Conservation (phyloP, 352 stramenopile genomes). For the Pythium brachiatum region DNA sequence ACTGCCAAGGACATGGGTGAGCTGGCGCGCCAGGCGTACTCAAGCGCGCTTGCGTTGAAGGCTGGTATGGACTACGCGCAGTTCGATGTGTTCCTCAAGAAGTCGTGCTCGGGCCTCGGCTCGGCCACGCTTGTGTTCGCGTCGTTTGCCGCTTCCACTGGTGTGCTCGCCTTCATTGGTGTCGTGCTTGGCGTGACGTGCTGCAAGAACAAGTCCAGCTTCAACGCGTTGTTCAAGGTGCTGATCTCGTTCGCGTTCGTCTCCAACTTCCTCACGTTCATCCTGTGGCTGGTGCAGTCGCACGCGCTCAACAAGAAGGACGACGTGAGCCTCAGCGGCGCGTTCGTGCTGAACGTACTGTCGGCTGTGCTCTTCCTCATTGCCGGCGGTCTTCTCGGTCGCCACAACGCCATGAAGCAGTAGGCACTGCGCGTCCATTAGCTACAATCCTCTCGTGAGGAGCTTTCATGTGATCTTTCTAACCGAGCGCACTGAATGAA, state of each 20-base stretch:
- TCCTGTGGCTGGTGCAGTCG: constrained; percentile 57
- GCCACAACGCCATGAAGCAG: constrained; percentile 28
- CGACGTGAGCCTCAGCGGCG: constrained; percentile 52
- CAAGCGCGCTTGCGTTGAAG: constrained; percentile 30
- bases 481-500: background rate
- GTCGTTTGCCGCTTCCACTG: constrained; percentile 36
- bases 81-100: constrained; percentile 61
- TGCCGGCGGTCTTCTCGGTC: constrained; percentile 22
- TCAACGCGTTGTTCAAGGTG: constrained; percentile 48
- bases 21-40: constrained; percentile 31
- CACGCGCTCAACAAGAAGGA: constrained; percentile 51
- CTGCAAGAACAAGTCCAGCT: constrained; percentile 67
- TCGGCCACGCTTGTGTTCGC: constrained; percentile 44
- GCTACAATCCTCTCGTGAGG: background rate
- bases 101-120: constrained; percentile 52
- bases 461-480: constrained; percentile 1
- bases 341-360: constrained; percentile 55
- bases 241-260: constrained; percentile 41
- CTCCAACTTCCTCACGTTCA: constrained; percentile 50
- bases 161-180: constrained; percentile 45
- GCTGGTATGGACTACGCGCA: constrained; percentile 47
- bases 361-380: constrained; percentile 48
- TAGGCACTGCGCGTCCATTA: background rate
- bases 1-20: constrained; percentile 29
- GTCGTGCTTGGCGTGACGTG: constrained; percentile 62